Percentiles rank a stretch among this genome's conserved stretches.
Conservation (phyloP, 1,284 basidiomycete genomes). For the Volvariella volvacea region DNA sequence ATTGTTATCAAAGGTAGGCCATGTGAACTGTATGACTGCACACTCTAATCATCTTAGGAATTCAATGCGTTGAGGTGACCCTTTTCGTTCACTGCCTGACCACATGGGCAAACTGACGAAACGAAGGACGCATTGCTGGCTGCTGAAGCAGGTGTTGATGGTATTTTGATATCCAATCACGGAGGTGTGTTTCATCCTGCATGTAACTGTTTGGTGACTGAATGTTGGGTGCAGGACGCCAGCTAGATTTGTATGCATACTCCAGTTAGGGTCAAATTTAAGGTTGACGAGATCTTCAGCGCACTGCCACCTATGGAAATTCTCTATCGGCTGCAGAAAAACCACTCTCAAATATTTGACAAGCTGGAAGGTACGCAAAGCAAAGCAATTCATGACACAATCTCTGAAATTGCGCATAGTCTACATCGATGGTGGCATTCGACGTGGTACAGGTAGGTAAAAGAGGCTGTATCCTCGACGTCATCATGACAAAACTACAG, state of each 20-base stretch:
- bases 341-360: constrained; percentile 72
- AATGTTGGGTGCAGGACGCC: constrained; percentile 47
- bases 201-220: constrained; percentile 3
- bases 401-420: constrained; percentile 35
- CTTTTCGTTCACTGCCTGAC: constrained; percentile 1
- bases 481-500: constrained; percentile 23
- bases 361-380: constrained; percentile 51
- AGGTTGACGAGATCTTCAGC: constrained; percentile 23
- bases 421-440: constrained; percentile 85
- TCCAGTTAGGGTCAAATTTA: background rate
- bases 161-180: constrained; percentile 88
- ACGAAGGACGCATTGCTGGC: constrained; percentile 78
- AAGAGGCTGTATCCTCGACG: background rate
- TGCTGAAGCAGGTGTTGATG: constrained; percentile 80
- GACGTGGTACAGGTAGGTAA: constrained; percentile 68
- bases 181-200: constrained; percentile 52
- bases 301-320: constrained; percentile 72
- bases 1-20: constrained; percentile 74
- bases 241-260: constrained; percentile 66
- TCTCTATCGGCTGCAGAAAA: constrained; percentile 64
- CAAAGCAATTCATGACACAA: background rate
- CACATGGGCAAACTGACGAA: background rate
- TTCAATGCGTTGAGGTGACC: constrained; percentile 70
- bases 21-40: background rate
- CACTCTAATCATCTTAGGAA: constrained; percentile 30